phyloP scores from a whole-genome alignment of 768 basidiomycete species.

The Boletus fagicola region DNA sequence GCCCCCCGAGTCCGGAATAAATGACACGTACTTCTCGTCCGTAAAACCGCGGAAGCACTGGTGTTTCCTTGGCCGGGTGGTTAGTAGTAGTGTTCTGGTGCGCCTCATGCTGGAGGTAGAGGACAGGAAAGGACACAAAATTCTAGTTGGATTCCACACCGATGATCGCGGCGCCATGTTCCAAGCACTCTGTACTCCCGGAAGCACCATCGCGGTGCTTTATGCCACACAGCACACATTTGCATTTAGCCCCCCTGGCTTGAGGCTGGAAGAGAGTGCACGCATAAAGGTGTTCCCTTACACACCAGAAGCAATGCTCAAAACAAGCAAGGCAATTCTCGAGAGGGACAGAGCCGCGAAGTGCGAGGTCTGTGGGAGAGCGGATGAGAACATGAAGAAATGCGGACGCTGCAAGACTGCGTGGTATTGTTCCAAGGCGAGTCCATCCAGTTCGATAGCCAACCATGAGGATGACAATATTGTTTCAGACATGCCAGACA shows the following conservation, averaged over 20 bases:
- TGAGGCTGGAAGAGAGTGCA: slow-evolving; percentile 27
- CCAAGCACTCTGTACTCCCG: slow-evolving; percentile 20
- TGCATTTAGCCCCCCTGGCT: slow-evolving; percentile 30
- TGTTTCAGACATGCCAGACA: slow-evolving; percentile 23
- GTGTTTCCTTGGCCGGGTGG: slow-evolving; percentile 30
- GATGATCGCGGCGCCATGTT: slow-evolving; percentile 30
- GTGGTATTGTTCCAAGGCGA: slow-evolving; percentile 32
- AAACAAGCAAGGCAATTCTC: slow-evolving; percentile 21
- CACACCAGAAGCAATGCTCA: slow-evolving; percentile 27
- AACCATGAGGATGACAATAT: slow-evolving; percentile 5
- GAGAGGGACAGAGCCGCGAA: slow-evolving; percentile 18
- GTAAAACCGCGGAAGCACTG: slow-evolving; percentile 29
- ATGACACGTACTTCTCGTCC: slow-evolving; percentile 21
- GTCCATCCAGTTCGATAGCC: slow-evolving; percentile 1
- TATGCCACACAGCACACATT: slow-evolving; percentile 32
- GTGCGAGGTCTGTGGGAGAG: slow-evolving; percentile 25
- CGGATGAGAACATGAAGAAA: slow-evolving; percentile 19
- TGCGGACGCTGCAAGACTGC: slow-evolving; percentile 30
- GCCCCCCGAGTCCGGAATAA: slow-evolving; percentile 24
- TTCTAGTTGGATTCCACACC: slow-evolving; percentile 32
- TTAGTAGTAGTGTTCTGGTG: slow-evolving; percentile 26
- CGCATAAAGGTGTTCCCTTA: slow-evolving; percentile 30
- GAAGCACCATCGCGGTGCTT: slow-evolving; percentile 33
- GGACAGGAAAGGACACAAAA: slow-evolving; percentile 24
- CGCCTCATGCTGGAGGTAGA: slow-evolving; percentile 31